A percentile compares a stretch with the other conserved stretches of the same genome.
Evolutionary conservation across 2,329 filamentous ascomycete species (phyloP).

Genomic region (Zymoseptoria tritici): DNA sequence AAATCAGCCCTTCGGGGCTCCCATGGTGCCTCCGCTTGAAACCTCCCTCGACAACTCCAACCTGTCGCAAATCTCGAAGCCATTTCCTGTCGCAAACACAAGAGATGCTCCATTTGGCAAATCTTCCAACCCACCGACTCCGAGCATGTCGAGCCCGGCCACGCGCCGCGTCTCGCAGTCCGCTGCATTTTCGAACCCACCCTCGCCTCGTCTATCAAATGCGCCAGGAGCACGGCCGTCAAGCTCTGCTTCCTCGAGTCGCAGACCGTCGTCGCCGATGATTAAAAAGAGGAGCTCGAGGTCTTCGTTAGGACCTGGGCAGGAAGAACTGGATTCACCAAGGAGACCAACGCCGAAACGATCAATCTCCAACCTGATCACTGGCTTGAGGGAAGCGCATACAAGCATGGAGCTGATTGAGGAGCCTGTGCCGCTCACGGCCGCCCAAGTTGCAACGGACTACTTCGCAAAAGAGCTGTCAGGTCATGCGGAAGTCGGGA

Average conservation of each 20-base stretch:
- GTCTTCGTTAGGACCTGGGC: conserved; percentile 18
- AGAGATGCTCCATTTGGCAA: not conserved
- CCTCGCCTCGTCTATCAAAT: not conserved
- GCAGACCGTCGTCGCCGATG: conserved; percentile 13
- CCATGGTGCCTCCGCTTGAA: not conserved
- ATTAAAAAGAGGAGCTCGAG: conserved; percentile 20
- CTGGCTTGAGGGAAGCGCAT: conserved; percentile 27
- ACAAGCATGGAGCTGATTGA: conserved; percentile 27
- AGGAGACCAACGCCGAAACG: conserved; percentile 26
- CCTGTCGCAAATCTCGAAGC: not conserved
- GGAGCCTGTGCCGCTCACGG: conserved; percentile 26
- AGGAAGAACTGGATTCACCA: conserved; percentile 15
- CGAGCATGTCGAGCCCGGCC: not conserved
- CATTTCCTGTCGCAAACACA: not conserved
- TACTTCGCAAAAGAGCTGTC: conserved; percentile 65
- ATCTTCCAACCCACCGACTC: not conserved
- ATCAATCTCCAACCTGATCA: conserved; percentile 28
- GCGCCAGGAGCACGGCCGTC: conserved; percentile 11
- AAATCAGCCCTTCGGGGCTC: not conserved
- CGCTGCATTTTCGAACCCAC: not conserved
- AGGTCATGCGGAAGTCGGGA: conserved; percentile 46
- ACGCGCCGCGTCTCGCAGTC: not conserved
- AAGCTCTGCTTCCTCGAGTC: conserved; percentile 22
- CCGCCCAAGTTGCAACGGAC: conserved; percentile 32
- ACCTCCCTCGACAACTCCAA: not conserved